A percentile compares a stretch with the other conserved stretches of the same genome.
Conservation (phyloP, 345 rosid species). For the Stellera chamaejasme region DNA sequence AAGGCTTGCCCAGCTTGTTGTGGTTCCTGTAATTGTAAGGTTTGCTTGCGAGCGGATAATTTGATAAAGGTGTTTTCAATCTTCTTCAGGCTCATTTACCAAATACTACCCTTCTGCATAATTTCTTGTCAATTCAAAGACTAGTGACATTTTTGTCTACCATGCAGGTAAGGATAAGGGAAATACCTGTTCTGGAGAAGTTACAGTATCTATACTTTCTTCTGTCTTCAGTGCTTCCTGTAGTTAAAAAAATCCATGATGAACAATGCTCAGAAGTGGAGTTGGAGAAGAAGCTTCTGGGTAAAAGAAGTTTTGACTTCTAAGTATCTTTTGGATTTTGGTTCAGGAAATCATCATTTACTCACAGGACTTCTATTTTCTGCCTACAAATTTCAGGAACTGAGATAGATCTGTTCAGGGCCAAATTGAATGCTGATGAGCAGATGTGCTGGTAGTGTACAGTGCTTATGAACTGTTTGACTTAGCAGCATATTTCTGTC, state of each 20-base stretch:
- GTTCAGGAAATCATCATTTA: neutral
- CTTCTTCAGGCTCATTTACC: slow-evolving; percentile 3
- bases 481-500: too few species aligned
- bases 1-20: slow-evolving; percentile 93
- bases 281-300: slow-evolving; percentile 69
- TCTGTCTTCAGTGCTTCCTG: slow-evolving; percentile 82
- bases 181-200: slow-evolving; percentile 75
- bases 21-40: slow-evolving; percentile 85
- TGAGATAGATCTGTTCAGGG: slow-evolving; percentile 66
- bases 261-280: slow-evolving; percentile 84
- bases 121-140: slow-evolving; percentile 6
- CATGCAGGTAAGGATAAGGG: slow-evolving; percentile 67
- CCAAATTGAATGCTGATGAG: slow-evolving; percentile 89
- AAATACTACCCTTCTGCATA: neutral
- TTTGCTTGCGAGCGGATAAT: slow-evolving; percentile 77
- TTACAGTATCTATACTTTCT: slow-evolving; percentile 72
- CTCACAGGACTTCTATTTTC: slow-evolving; percentile 8
- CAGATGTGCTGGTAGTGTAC: slow-evolving; percentile 94
- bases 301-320: slow-evolving; percentile 31
- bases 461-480: too few species aligned
- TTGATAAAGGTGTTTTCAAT: slow-evolving; percentile 58
- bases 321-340: neutral
- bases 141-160: slow-evolving; percentile 11
- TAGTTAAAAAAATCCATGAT: slow-evolving; percentile 76
- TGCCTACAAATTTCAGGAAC: slow-evolving; percentile 41